phyloP scores from a whole-genome alignment of 2,329 filamentous ascomycete genomes.

The Ilyonectria mors-panacis region DNA sequence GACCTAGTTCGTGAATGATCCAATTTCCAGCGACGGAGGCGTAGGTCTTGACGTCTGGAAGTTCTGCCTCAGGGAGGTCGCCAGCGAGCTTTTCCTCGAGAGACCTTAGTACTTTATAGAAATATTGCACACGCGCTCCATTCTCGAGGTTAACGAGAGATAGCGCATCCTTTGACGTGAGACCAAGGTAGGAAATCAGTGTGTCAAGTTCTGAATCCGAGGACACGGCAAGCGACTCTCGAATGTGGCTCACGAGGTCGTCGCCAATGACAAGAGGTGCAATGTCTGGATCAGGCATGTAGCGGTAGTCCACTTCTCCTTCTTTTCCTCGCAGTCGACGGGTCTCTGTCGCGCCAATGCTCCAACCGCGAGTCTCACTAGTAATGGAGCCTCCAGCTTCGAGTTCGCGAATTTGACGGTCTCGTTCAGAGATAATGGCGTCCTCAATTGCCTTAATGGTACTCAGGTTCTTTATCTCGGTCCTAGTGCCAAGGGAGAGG shows the following conservation, averaged over 20 bases:
- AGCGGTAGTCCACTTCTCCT: slow-evolving; percentile 96
- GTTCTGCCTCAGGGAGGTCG: slow-evolving; percentile 36
- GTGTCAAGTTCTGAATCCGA: slow-evolving; percentile 79
- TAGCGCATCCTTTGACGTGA: slow-evolving; percentile 87
- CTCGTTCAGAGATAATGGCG: slow-evolving; percentile 90
- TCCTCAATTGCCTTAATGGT: slow-evolving; percentile 97
- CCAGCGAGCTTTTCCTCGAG: slow-evolving; percentile 54
- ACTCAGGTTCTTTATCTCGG: slow-evolving; percentile 97
- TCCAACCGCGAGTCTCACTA: slow-evolving; percentile 95
- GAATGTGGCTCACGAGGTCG: slow-evolving; percentile 77
- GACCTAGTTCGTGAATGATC: slow-evolving; percentile 83
- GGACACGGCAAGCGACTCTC: slow-evolving; percentile 74
- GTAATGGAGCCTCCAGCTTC: slow-evolving; percentile 81
- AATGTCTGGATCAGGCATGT: slow-evolving; percentile 97
- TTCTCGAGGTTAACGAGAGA: slow-evolving; percentile 84
- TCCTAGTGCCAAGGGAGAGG: slow-evolving; percentile 80
- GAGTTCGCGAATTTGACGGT: slow-evolving; percentile 87
- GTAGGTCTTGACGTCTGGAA: slow-evolving; percentile 52
- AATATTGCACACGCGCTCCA: slow-evolving; percentile 86
- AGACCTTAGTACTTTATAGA: slow-evolving; percentile 74
- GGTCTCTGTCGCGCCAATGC: slow-evolving; percentile 86
- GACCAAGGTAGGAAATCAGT: slow-evolving; percentile 73
- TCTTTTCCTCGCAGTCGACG: slow-evolving; percentile 90
- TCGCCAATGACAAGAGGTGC: slow-evolving; percentile 81
- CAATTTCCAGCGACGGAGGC: slow-evolving; percentile 71